phyloP scores from a whole-genome alignment of 768 basidiomycete species.

The Agaricus subrufescens region DNA sequence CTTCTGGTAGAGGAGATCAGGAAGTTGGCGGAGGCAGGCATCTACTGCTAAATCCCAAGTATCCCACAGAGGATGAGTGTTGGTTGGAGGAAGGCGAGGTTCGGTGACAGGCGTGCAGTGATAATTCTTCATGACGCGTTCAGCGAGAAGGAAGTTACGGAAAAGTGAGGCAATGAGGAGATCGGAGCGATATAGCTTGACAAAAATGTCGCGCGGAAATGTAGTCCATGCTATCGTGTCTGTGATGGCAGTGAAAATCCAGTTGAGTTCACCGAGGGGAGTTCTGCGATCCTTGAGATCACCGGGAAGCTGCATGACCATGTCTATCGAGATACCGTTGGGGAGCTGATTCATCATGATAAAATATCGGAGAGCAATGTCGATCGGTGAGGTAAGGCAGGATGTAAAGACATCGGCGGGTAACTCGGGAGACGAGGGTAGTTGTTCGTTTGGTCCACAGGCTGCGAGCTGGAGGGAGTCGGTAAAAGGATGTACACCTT shows the following conservation, averaged over 20 bases:
- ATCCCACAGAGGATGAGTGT: conserved; percentile 94
- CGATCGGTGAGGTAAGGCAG: conserved; percentile 96
- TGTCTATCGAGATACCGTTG: conserved; percentile 75
- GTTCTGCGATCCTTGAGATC: conserved; percentile 96
- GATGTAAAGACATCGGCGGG: conserved; percentile 98
- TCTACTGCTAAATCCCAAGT: conserved; percentile 98
- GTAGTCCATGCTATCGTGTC: conserved; percentile 99
- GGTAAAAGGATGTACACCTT: conserved; percentile 67
- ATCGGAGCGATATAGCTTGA: conserved; percentile 90
- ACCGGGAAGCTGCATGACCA: conserved; percentile 93
- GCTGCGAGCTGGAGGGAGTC: conserved; percentile 94
- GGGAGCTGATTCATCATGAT: conserved; percentile 87
- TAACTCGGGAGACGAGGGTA: conserved; percentile 94
- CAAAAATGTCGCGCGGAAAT: conserved; percentile 90
- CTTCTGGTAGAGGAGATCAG: conserved; percentile 52
- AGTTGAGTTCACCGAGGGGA: conserved; percentile 96
- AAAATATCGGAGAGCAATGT: conserved; percentile 92
- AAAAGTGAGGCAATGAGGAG: conserved; percentile 94
- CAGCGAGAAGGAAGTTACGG: conserved; percentile 94
- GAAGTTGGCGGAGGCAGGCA: conserved; percentile 89
- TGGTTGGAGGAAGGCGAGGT: conserved; percentile 90
- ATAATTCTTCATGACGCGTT: conserved; percentile 97
- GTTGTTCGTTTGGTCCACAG: conserved; percentile 83
- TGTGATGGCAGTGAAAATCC: conserved; percentile 99
- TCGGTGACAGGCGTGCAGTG: conserved; percentile 94